Evolutionary conservation across 2,329 filamentous ascomycete species (phyloP).

Genomic region (Karstenula rhodostoma): DNA sequence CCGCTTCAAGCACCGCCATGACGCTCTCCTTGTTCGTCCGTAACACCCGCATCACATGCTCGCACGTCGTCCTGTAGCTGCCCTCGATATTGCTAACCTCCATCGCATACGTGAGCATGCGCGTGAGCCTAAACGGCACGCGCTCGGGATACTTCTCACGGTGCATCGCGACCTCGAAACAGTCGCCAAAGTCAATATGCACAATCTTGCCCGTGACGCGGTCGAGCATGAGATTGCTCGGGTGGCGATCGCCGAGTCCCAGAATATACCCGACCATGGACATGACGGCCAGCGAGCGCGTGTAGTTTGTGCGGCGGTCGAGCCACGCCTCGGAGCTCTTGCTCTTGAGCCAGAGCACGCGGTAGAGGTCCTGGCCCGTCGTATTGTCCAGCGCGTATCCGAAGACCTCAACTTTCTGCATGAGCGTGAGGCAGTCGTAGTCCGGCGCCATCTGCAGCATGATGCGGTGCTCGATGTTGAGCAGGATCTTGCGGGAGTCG

Average conservation of each 20-base stretch:
- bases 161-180: conserved; percentile 99
- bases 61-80: conserved; percentile 96
- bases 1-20: conserved; percentile 97
- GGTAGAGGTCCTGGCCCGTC: conserved; percentile 96
- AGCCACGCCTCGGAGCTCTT: conserved; percentile 98
- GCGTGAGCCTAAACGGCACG: conserved; percentile 95
- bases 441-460: conserved; percentile 99
- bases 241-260: conserved; percentile 93
- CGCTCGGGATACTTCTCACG: conserved; percentile 98
- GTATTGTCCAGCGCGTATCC: conserved; percentile 99
- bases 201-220: conserved; percentile 95
- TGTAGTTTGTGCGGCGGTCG: conserved; percentile 98
- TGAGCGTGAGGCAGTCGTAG: conserved; percentile 96
- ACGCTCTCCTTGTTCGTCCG: conserved; percentile 97
- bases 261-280: conserved; percentile 99
- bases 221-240: conserved; percentile 97
- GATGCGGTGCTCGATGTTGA: conserved; percentile 99
- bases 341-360: conserved; percentile 97
- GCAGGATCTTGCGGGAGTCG: conserved; percentile 93
- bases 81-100: conserved; percentile 99
- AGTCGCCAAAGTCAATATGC: conserved; percentile 99
- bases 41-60: conserved; percentile 97
- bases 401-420: conserved; percentile 99
- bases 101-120: conserved; percentile 99
- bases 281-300: conserved; percentile 96